phyloP scores from a whole-genome alignment of 1,139 yeast species.

The Suhomyces guaymorum region DNA sequence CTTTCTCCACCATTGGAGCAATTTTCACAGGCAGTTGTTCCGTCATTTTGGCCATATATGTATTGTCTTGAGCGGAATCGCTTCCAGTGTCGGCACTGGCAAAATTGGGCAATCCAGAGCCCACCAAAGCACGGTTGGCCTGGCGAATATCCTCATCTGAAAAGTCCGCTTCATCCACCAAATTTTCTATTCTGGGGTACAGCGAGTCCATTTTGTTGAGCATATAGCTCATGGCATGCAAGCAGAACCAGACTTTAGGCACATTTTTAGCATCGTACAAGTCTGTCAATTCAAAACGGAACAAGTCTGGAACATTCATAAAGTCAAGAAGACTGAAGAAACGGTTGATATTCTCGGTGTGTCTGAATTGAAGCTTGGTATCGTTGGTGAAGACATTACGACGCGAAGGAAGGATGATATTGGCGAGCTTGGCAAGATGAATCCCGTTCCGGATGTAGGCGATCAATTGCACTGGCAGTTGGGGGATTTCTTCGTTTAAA shows the following conservation, averaged over 20 bases:
- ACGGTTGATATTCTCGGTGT: constrained; percentile 88
- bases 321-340: constrained; percentile 73
- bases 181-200: constrained; percentile 63
- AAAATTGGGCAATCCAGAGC: constrained; percentile 65
- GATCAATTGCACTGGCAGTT: constrained; percentile 53
- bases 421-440: constrained; percentile 75
- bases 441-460: constrained; percentile 77
- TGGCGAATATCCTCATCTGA: constrained; percentile 64
- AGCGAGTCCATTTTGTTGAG: constrained; percentile 50
- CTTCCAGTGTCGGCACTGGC: constrained; percentile 41
- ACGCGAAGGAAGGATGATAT: constrained; percentile 69
- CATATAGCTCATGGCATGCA: constrained; percentile 84
- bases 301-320: constrained; percentile 80
- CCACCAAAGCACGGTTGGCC: constrained; percentile 68
- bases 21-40: too few relatives aligned
- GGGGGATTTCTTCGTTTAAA: constrained; percentile 58
- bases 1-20: too few relatives aligned
- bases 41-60: constrained; percentile 18
- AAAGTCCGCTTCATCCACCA: constrained; percentile 65
- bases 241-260: constrained; percentile 91
- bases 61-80: constrained; percentile 12
- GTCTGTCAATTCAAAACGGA: constrained; percentile 88
- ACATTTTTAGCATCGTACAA: constrained; percentile 88
- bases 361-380: constrained; percentile 72
- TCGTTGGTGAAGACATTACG: constrained; percentile 45